A percentile compares a stretch with the other conserved stretches of the same genome.
Evolutionary conservation across 306 rosid species (phyloP).

Genomic region (Vigna hirtella): DNA sequence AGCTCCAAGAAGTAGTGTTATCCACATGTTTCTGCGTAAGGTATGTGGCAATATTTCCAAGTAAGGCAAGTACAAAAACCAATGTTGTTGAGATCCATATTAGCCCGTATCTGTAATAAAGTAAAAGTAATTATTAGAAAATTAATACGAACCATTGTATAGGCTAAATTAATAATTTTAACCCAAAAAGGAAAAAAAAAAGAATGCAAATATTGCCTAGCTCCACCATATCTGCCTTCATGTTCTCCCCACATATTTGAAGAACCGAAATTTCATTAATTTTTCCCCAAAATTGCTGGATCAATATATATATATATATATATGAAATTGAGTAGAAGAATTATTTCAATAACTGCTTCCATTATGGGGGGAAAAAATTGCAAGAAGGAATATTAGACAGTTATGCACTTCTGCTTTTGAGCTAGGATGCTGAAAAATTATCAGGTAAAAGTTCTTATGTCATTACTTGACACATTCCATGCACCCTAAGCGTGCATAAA

Average conservation of each 20-base stretch:
- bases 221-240: not conserved
- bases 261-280: not conserved
- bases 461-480: not conserved
- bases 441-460: not conserved
- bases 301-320: constrained; percentile 15
- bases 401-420: not conserved
- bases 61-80: constrained; percentile 80
- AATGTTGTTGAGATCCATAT: constrained; percentile 91
- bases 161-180: constrained; percentile 5
- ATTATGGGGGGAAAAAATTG: not conserved
- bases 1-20: constrained; percentile 68
- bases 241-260: not conserved
- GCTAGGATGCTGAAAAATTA: not conserved
- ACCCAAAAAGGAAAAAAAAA: not conserved
- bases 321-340: not conserved
- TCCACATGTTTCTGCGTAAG: constrained; percentile 66
- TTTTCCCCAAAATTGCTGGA: not conserved
- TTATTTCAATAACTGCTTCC: constrained; percentile 3
- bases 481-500: not conserved
- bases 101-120: constrained; percentile 69
- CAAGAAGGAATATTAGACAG: not conserved
- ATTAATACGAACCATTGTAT: constrained; percentile 1
- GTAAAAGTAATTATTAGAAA: constrained; percentile 38
- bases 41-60: constrained; percentile 91
- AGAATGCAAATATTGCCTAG: not conserved